Base-by-base conservation (phyloP, 2,329 filamentous ascomycete genomes). In the Aspergillus niger region DNA sequence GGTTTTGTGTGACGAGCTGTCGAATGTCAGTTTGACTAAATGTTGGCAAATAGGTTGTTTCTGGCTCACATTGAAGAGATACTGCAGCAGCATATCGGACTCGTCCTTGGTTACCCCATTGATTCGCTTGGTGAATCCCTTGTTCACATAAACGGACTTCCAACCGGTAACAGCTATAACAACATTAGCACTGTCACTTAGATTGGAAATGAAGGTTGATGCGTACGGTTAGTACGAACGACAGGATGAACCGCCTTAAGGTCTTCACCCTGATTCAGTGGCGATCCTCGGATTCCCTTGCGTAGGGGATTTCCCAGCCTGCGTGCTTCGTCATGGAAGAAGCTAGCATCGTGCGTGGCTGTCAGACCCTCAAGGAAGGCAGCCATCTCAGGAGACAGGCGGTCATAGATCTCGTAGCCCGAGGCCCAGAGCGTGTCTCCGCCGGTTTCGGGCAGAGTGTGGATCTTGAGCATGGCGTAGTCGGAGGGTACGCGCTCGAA, bases 361-460 rank as follows among this genome's bases (percentile, higher is more conserved):
- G 84, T 88, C 17, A 89, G 73, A 0, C 74, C 73, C 58, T 89
- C 86, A 36, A 89, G 77, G 70, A 89, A 88, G 20, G 74, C 74
- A 56, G 83, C 84, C 61, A 84, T 83, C 0, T 82, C 77, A 2
- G 78, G 76, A 8, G 83, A 86, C 57, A 90, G 77, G 32, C 85
- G 82, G 69, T 90, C 87, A 67, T 88, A 90, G 7, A 88, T 73
- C 67, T 89, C 86, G 67, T 89, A 89, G 0, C 85, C 86, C 1
- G 85, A 87, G 0, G 86, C 87, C 86, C 86, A 90, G 3, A 90
- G 80, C 0, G 87, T 89, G 70, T 88, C 84, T 44, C 85, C 81
- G 5, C 85, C 85, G 0, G 82, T 85, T 52, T 78, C 76, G 0
- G 85, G 86, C 0, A 88, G 74, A 43, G 84, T 76, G 6, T 81